Percentiles rank a stretch among this genome's conserved stretches.
Conservation (phyloP, 306 rosid genomes). For the Mucuna pruriens region DNA sequence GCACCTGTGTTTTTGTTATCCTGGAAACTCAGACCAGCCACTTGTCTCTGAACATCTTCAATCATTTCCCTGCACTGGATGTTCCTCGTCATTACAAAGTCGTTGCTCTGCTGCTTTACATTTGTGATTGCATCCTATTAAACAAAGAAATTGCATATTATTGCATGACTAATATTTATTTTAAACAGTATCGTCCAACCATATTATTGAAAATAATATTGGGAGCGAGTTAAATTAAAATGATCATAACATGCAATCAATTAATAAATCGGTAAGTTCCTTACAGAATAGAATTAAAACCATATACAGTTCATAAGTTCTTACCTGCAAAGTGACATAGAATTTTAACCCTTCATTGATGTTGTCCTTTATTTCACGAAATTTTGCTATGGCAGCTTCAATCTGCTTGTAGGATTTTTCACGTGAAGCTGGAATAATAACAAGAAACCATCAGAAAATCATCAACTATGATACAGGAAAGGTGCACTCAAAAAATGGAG, state of each 20-base stretch:
- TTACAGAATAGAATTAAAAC: constrained; percentile 19
- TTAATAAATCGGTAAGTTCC: neutral
- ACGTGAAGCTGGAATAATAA: constrained; percentile 71
- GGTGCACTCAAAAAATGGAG: neutral
- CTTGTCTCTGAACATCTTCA: constrained; percentile 93
- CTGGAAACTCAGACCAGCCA: constrained; percentile 90
- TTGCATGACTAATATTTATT: neutral
- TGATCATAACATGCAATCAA: neutral
- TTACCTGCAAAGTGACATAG: constrained; percentile 90
- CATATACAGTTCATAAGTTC: constrained; percentile 13
- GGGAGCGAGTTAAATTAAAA: neutral
- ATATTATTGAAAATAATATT: neutral
- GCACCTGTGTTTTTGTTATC: constrained; percentile 61
- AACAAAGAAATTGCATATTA: constrained; percentile 31
- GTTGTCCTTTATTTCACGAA: constrained; percentile 89
- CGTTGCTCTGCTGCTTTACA: constrained; percentile 96
- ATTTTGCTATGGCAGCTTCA: constrained; percentile 92
- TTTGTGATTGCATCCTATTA: constrained; percentile 89
- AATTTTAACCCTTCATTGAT: constrained; percentile 93
- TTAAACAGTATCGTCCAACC: neutral
- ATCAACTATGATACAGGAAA: constrained; percentile 20
- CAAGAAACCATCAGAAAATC: constrained; percentile 38
- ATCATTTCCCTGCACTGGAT: constrained; percentile 97
- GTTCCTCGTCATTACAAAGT: constrained; percentile 95
- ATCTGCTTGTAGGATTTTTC: constrained; percentile 95